Base-by-base conservation (phyloP, 2,329 filamentous ascomycete species). In the Lithohypha guttulata region DNA sequence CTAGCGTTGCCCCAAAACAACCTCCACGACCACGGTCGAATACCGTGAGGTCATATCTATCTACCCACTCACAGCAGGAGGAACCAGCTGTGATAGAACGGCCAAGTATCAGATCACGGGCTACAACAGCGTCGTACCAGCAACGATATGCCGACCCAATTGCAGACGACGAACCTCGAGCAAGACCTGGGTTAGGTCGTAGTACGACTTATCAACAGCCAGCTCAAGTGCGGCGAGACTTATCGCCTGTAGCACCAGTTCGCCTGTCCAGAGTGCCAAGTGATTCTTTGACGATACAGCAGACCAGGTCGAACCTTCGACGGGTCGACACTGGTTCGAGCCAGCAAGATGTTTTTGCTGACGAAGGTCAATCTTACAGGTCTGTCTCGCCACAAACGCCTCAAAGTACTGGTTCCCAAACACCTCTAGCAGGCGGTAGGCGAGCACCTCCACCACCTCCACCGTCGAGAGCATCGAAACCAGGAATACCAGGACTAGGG, bases 41-140 rank as follows among this genome's bases (percentile, higher is more conserved):
- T 53, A 80, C 76, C 9, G 73, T 75, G 15, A 72, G 77, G 54
- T 76, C 75, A 19, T 77, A 75, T 55, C 65, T 63, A 42, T 74
- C 79, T 42, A 70, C 70, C 56, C 69, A 70, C 42, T 62, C 67
- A 6, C 64, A 63, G 23, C 70, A 76, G 50, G 73, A 78, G 49
- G 73, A 78, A 47, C 62, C 69, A 15, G 64, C 69, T 18, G 66
- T 71, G 34, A 57, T 62, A 30, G 48, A 51, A 33, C 69, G 75
- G 17, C 68, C 70, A 5, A 59, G 65, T 2, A 74, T 77, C 48
- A 65, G 68, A 43, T 69, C 73, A 39, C 55, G 59, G 25, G 55
- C 56, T 6, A 41, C 52, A 53, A 56, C 64, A 52, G 11, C 60
- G 6, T n/a, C n/a, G n/a, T n/a, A n/a, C n/a, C 26, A 28, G 4